Evolutionary conservation across 2,329 filamentous ascomycete genomes (phyloP).

Genomic region (Cordyceps sp.): DNA sequence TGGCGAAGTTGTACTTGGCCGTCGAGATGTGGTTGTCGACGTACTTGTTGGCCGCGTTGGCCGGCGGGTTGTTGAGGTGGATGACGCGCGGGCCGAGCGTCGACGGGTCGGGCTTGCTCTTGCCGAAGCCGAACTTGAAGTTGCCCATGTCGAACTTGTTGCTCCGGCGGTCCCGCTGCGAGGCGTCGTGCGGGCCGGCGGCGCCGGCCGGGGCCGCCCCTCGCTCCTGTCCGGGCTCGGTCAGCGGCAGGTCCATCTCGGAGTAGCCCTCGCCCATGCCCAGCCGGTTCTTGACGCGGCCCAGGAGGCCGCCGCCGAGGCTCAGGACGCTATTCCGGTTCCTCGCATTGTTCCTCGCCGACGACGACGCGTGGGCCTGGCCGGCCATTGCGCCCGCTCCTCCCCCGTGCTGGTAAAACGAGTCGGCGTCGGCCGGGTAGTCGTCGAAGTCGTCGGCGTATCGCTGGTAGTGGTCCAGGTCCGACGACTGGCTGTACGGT

Average conservation of each 20-base stretch:
- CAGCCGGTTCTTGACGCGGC: slow-evolving; percentile 75
- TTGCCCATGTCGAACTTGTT: slow-evolving; percentile 53
- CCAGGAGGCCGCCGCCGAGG: slow-evolving; percentile 74
- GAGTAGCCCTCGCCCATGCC: slow-evolving; percentile 83
- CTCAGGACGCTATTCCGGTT: slow-evolving; percentile 81
- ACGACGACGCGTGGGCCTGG: slow-evolving; percentile 25
- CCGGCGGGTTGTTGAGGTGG: slow-evolving; percentile 88
- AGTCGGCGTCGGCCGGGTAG: slow-evolving; percentile 59
- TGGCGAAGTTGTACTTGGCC: slow-evolving; percentile 87
- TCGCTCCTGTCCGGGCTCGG: slow-evolving; percentile 44
- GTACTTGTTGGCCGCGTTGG: slow-evolving; percentile 79
- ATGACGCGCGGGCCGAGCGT: slow-evolving; percentile 86
- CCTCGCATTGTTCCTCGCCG: slow-evolving; percentile 34
- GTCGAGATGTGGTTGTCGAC: slow-evolving; percentile 95
- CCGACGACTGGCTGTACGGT: slow-evolving; percentile 60
- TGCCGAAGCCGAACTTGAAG: slow-evolving; percentile 87
- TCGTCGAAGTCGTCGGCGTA: slow-evolving; percentile 85
- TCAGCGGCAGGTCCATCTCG: slow-evolving; percentile 95
- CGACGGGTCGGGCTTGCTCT: slow-evolving; percentile 72
- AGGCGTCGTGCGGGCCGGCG: slow-evolving; percentile 19
- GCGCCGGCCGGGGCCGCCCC: slow-evolving; percentile 4
- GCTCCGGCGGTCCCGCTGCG: slow-evolving; percentile 22
- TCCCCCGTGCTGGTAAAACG: slow-evolving; percentile 58
- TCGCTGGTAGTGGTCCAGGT: slow-evolving; percentile 71
- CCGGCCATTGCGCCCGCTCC: slow-evolving; percentile 32